Evolutionary conservation across 208 protist species (phyloP).

Genomic region (Porcisia hertigi): DNA sequence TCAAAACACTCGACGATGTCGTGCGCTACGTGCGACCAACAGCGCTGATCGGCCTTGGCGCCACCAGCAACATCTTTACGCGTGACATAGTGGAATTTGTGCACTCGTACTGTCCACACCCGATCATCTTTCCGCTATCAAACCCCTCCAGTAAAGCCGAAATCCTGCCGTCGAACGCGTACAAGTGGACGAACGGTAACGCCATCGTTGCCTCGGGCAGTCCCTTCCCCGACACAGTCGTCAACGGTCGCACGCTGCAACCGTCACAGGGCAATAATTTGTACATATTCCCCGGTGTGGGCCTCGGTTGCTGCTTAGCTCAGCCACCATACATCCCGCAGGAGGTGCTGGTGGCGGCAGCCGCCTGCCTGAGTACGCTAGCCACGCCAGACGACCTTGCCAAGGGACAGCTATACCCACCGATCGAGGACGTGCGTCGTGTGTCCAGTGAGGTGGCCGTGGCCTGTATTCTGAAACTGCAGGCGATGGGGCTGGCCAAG

Average conservation of each 20-base stretch:
- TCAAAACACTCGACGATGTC: slow-evolving; percentile 59
- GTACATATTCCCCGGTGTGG: slow-evolving; percentile 96
- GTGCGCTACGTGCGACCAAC: slow-evolving; percentile 94
- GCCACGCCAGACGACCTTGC: slow-evolving; percentile 54
- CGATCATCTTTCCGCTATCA: slow-evolving; percentile 97
- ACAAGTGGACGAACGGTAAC: slow-evolving; percentile 92
- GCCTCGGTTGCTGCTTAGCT: slow-evolving; percentile 83
- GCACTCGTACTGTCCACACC: slow-evolving; percentile 70
- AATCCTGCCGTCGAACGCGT: slow-evolving; percentile 91
- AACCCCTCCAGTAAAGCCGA: slow-evolving; percentile 93
- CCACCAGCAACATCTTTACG: slow-evolving; percentile 91
- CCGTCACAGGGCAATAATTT: slow-evolving; percentile 98
- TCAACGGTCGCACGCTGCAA: slow-evolving; percentile 77
- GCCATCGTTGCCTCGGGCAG: slow-evolving; percentile 95
- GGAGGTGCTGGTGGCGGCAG: slow-evolving; percentile 81
- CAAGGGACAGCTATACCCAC: slow-evolving; percentile 65
- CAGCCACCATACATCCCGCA: slow-evolving; percentile 89
- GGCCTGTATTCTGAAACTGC: slow-evolving; percentile 65
- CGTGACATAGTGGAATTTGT: slow-evolving; percentile 89
- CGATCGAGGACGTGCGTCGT: slow-evolving; percentile 63
- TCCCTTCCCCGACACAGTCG: slow-evolving; percentile 91
- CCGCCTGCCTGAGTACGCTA: slow-evolving; percentile 64
- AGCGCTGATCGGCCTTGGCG: slow-evolving; percentile 94
- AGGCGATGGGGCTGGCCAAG: slow-evolving; percentile 57
- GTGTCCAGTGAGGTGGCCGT: slow-evolving; percentile 74